These are phyloP conservation scores for Amaranthus cruentus DNA, from an alignment of 148 eudicot species.

Conservation along the genomic window DNA sequence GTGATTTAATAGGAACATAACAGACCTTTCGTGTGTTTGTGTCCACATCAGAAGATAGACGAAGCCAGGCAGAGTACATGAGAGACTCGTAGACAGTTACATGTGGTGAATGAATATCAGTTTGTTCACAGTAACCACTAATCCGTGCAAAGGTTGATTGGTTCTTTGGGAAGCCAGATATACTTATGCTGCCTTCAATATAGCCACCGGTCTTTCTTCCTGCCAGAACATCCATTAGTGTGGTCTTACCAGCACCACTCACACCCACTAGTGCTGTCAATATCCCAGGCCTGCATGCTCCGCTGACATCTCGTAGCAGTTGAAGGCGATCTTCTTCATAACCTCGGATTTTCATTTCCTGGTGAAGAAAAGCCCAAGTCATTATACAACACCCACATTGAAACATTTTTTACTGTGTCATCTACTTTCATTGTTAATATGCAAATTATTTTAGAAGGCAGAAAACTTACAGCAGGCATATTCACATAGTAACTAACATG, in stretches of 20 bases:
- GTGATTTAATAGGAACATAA: not conserved
- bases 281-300: conserved; percentile 67
- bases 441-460: not conserved
- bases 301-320: conserved; percentile 60
- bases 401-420: too few species aligned
- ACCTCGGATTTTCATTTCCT: conserved; percentile 63
- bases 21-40: conserved; percentile 42
- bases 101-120: conserved; percentile 67
- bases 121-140: conserved; percentile 74
- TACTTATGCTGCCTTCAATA: conserved; percentile 46
- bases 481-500: conserved; percentile 59
- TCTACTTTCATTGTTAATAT: not conserved
- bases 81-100: conserved; percentile 72
- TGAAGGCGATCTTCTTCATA: conserved; percentile 50
- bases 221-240: conserved; percentile 70
- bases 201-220: conserved; percentile 71
- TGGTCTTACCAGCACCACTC: conserved; percentile 77
- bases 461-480: conserved; percentile 56
- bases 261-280: conserved; percentile 79
- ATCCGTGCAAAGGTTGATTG: conserved; percentile 69
- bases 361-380: conserved; percentile 8
- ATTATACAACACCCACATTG: not conserved
- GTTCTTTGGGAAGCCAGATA: conserved; percentile 63
- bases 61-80: conserved; percentile 70
- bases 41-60: conserved; percentile 48